Conservation (phyloP, 2,329 filamentous ascomycete genomes). For the Pseudogymnoascus sp. region DNA sequence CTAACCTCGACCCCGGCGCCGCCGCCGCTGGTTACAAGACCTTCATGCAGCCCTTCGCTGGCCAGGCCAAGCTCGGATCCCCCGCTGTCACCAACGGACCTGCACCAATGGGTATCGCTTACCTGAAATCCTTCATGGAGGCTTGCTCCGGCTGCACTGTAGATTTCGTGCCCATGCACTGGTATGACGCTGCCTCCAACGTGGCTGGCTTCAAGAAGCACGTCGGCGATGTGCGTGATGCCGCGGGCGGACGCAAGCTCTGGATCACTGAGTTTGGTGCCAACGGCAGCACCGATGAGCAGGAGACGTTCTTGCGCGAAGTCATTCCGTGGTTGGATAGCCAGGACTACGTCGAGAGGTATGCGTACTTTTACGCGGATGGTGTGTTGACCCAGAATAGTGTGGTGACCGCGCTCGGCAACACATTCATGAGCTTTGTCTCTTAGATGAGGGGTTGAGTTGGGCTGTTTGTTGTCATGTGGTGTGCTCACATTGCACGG, state of each 20-base stretch:
- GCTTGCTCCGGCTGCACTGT: slow-evolving; percentile 36
- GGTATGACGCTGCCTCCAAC: slow-evolving; percentile 35
- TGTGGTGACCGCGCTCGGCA: background rate
- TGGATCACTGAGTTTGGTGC: slow-evolving; percentile 41
- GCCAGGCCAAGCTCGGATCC: slow-evolving; percentile 36
- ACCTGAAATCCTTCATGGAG: slow-evolving; percentile 36
- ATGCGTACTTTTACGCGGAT: slow-evolving; percentile 29
- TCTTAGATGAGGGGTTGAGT: background rate
- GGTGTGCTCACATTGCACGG: background rate
- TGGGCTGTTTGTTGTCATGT: background rate
- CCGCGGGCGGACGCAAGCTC: slow-evolving; percentile 18
- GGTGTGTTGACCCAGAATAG: slow-evolving; percentile 1
- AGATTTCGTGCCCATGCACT: slow-evolving; percentile 39
- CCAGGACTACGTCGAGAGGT: slow-evolving; percentile 32
- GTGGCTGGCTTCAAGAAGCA: slow-evolving; percentile 36
- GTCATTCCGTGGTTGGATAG: slow-evolving; percentile 38
- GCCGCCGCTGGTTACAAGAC: slow-evolving; percentile 34
- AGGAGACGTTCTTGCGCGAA: slow-evolving; percentile 33
- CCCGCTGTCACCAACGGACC: slow-evolving; percentile 41
- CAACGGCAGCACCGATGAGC: slow-evolving; percentile 25
- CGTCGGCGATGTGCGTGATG: slow-evolving; percentile 24
- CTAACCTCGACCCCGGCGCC: slow-evolving; percentile 35
- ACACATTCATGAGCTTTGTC: background rate
- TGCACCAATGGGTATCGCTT: slow-evolving; percentile 34
- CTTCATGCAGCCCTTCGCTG: slow-evolving; percentile 39